Base-by-base conservation (phyloP, 2,329 filamentous ascomycete species). In the Colletotrichum godetiae region DNA sequence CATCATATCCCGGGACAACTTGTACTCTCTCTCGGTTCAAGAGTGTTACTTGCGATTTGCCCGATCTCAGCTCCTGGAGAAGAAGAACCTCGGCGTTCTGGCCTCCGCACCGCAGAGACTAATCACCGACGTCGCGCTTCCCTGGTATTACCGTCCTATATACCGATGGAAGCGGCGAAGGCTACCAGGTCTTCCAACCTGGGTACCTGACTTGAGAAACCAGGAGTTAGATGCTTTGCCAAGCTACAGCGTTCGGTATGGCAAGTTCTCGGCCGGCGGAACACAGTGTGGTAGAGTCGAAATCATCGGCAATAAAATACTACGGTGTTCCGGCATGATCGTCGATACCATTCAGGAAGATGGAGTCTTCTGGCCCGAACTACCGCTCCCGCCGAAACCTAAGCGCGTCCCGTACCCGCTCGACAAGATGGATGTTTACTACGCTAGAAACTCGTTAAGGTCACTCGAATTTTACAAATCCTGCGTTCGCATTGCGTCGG, bases 121-220 rank as follows among this genome's bases (percentile, higher is more conserved):
- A 24, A 1, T 52, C 3, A 8, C 12, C 35, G 64, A 68, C 11
- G 57, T 64, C 10, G 2, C 33, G 27, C 57, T 12, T 6, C 46
- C 64, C 2, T 68, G 65, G 65, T 70, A 67, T 10, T n/a, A 19
- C 31, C 64, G 57, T 7, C 61, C 67, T 10, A 53, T 53, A 13
- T 11, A 31, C 24, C 53, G 19, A 5, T 67, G 61, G 67, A 19
- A 42, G 31, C 58, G 59, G 19, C 13, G 61, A 22, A 53, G 55
- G 12, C 19, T 67, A 24, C n/a, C 61, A 10, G 53, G 29, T 12
- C 49, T 68, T n/a, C 68, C 63, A 0, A 57, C 57, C 5, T 62
- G 64, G 68, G 64, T 72, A 12, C 64, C 64, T 11, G 68, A 72
- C 11, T 15, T 72, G 46, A 31, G 63, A 3, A 55, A 42, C 24